A percentile compares a stretch with the other conserved stretches of the same genome.
phyloP scores from a whole-genome alignment of 805 yeast species.

The Kodamaea restingae region DNA sequence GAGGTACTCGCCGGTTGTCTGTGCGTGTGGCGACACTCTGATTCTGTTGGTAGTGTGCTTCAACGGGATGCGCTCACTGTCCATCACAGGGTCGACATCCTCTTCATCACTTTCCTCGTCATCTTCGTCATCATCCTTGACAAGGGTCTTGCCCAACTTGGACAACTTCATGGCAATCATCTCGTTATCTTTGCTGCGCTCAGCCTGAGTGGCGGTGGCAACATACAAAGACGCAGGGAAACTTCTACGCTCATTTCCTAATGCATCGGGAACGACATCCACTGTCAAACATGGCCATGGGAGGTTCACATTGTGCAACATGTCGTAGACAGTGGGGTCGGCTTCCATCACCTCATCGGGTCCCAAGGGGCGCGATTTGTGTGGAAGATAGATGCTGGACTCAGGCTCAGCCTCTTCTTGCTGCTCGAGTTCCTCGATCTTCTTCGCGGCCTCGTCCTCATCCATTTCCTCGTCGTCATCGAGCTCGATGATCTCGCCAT shows the following conservation, averaged over 20 bases:
- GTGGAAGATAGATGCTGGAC: slow-evolving; percentile 74
- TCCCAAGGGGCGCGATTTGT: slow-evolving; percentile 82
- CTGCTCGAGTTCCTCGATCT: slow-evolving; percentile 34
- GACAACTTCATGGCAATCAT: slow-evolving; percentile 78
- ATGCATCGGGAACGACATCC: slow-evolving; percentile 79
- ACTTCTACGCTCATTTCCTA: slow-evolving; percentile 83
- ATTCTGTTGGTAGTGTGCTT: slow-evolving; percentile 85
- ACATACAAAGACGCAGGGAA: slow-evolving; percentile 85
- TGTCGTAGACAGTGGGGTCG: slow-evolving; percentile 92
- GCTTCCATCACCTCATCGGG: slow-evolving; percentile 96
- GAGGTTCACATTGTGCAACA: slow-evolving; percentile 88
- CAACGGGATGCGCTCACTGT: slow-evolving; percentile 73
- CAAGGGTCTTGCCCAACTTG: slow-evolving; percentile 78
- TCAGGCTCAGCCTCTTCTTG: slow-evolving; percentile 30
- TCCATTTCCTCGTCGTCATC: slow-evolving; percentile 46
- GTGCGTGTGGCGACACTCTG: slow-evolving; percentile 75
- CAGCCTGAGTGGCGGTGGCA: slow-evolving; percentile 93
- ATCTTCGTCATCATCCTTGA: slow-evolving; percentile 75
- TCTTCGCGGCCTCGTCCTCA: slow-evolving; percentile 39
- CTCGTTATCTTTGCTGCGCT: slow-evolving; percentile 82
- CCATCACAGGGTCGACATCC: slow-evolving; percentile 81
- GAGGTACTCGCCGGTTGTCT: slow-evolving; percentile 70
- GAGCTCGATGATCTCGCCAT: slow-evolving; percentile 80
- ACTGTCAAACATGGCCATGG: slow-evolving; percentile 97
- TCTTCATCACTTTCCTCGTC: slow-evolving; percentile 74